Percentiles rank a stretch among this genome's conserved stretches.
These are phyloP conservation scores for Apiospora hydei DNA, from an alignment of 2,329 filamentous ascomycete species.

Conservation along the genomic window DNA sequence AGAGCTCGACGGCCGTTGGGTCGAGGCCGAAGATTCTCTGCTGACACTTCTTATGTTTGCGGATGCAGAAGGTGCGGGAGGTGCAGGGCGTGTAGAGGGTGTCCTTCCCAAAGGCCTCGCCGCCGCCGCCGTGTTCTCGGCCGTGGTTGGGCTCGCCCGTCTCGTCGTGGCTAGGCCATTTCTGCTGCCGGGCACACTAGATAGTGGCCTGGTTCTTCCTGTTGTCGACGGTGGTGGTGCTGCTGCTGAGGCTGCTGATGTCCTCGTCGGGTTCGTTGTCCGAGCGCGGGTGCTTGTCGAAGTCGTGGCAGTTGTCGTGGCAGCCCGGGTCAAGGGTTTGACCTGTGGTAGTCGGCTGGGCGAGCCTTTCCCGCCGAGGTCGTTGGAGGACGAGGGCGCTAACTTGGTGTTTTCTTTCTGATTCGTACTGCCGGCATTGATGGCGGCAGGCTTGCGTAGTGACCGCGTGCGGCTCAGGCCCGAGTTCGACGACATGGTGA, in stretches of 20 bases:
- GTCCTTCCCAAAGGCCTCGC: slow-evolving; percentile 37
- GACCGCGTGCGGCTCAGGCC: slow-evolving; percentile 55
- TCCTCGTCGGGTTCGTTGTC: slow-evolving; percentile 22
- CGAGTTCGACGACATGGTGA: slow-evolving; percentile 50
- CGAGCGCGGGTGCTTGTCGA: slow-evolving; percentile 1
- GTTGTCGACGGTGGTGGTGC: slow-evolving; percentile 27
- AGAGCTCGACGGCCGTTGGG: slow-evolving; percentile 38
- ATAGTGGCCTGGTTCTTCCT: slow-evolving; percentile 23
- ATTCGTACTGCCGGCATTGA: slow-evolving; percentile 8
- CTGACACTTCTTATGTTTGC: slow-evolving; percentile 11
- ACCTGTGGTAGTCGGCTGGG: slow-evolving; percentile 57
- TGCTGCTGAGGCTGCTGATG: not conserved
- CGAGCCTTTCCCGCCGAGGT: slow-evolving; percentile 46
- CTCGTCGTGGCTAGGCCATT: slow-evolving; percentile 22
- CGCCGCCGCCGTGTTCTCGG: slow-evolving; percentile 29
- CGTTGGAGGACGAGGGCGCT: slow-evolving; percentile 31
- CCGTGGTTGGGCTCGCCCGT: slow-evolving; percentile 26
- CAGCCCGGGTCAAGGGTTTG: slow-evolving; percentile 50
- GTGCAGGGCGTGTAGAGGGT: slow-evolving; percentile 36
- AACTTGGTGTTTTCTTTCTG: slow-evolving; percentile 26
- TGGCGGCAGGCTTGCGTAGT: slow-evolving; percentile 50
- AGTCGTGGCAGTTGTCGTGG: slow-evolving; percentile 33
- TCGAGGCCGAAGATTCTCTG: slow-evolving; percentile 25
- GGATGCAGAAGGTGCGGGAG: slow-evolving; percentile 15
- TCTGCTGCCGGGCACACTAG: slow-evolving; percentile 11